Percentiles rank a stretch among this genome's conserved stretches.
Evolutionary conservation across 1,139 yeast species (phyloP).

Genomic region (Citeromyces hawaiiensis): DNA sequence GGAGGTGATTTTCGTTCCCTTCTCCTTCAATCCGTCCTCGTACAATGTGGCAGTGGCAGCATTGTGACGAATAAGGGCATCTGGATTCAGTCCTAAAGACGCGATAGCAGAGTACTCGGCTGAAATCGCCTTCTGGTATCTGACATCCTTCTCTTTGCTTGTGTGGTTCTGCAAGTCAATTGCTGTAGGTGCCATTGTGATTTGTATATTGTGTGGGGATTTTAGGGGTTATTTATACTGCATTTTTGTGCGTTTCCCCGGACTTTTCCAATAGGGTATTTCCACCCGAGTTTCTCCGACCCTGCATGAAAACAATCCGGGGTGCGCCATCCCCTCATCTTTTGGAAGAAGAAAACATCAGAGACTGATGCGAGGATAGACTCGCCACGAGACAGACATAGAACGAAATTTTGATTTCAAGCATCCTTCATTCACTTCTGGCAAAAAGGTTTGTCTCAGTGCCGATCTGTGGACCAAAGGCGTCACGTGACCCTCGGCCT

Average conservation of each 20-base stretch:
- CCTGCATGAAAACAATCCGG: background rate
- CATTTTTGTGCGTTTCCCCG: constrained; percentile 4
- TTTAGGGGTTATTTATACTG: background rate
- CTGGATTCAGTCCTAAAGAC: constrained; percentile 25
- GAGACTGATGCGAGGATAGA: background rate
- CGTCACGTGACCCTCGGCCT: background rate
- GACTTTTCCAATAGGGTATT: background rate
- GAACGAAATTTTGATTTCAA: too few relatives aligned
- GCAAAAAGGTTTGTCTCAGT: too few relatives aligned
- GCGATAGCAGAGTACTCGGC: constrained; percentile 16
- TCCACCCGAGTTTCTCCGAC: constrained; percentile 2
- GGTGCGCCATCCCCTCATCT: background rate
- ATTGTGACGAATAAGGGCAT: constrained; percentile 59
- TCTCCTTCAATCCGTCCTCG: constrained; percentile 88
- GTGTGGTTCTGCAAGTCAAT: constrained; percentile 15
- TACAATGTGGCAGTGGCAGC: constrained; percentile 88
- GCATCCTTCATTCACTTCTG: too few relatives aligned
- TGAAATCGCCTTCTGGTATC: constrained; percentile 10
- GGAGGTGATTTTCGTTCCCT: constrained; percentile 84
- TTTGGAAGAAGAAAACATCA: background rate
- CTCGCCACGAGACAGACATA: too few relatives aligned
- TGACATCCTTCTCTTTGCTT: constrained; percentile 9
- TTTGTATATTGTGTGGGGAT: background rate
- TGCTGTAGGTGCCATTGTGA: constrained; percentile 22
- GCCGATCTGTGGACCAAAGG: background rate